A percentile compares a stretch with the other conserved stretches of the same genome.
These are phyloP conservation scores for Heliocybe sulcata DNA, from an alignment of 1,284 basidiomycete genomes.

Conservation along the genomic window DNA sequence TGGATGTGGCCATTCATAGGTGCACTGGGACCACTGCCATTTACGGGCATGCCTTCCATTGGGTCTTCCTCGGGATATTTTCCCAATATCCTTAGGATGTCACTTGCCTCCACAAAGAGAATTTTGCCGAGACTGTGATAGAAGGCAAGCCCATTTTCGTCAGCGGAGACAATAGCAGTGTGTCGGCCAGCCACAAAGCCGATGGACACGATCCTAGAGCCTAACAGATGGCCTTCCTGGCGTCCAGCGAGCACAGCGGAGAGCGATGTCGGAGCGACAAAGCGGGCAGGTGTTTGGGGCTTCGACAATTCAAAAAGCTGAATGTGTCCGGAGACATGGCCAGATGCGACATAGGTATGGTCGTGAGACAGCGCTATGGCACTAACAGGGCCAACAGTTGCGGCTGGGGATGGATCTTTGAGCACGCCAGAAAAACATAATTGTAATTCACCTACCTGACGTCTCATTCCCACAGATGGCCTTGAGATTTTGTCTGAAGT, in stretches of 20 bases:
- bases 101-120: constrained; percentile 91
- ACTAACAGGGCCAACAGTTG: constrained; percentile 74
- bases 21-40: constrained; percentile 5
- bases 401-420: constrained; percentile 31
- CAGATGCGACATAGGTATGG: constrained; percentile 88
- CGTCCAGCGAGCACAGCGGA: constrained; percentile 70
- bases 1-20: background rate
- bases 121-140: constrained; percentile 95
- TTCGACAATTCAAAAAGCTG: constrained; percentile 81
- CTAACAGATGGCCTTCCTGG: constrained; percentile 87
- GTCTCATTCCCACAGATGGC: constrained; percentile 69
- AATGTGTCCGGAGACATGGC: constrained; percentile 82
- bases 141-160: constrained; percentile 89
- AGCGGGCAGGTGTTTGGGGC: constrained; percentile 60
- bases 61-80: constrained; percentile 68
- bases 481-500: constrained; percentile 83
- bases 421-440: background rate
- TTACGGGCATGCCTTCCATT: constrained; percentile 7
- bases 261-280: constrained; percentile 67
- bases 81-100: constrained; percentile 91
- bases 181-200: constrained; percentile 92
- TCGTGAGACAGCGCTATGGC: constrained; percentile 90
- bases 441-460: constrained; percentile 40
- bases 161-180: constrained; percentile 89
- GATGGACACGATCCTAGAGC: constrained; percentile 82